These are phyloP conservation scores for Neonectria coccinea DNA, from an alignment of 2,329 filamentous ascomycete species.

Conservation along the genomic window DNA sequence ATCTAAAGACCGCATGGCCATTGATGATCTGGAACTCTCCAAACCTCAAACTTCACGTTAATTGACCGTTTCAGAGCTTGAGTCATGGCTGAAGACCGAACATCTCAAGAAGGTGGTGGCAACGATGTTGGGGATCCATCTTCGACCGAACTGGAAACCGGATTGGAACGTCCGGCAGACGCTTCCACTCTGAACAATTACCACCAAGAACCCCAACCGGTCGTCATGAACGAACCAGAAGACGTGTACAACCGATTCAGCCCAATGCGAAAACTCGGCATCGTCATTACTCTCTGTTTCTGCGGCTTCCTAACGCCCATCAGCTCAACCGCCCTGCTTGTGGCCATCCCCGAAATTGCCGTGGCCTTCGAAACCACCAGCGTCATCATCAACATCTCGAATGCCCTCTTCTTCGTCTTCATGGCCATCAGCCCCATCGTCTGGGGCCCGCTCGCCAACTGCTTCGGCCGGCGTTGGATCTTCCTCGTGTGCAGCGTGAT, in stretches of 20 bases:
- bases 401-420: constrained; percentile 77
- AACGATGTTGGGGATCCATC: background rate
- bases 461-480: constrained; percentile 63
- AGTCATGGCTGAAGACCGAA: background rate
- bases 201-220: background rate
- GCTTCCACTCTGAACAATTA: background rate
- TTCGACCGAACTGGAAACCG: constrained; percentile 1
- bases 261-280: constrained; percentile 36
- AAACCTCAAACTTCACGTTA: background rate
- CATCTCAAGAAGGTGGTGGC: background rate
- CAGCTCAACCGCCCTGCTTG: constrained; percentile 35
- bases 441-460: constrained; percentile 74
- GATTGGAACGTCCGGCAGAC: background rate
- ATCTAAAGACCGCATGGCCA: background rate
- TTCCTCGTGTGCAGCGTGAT: constrained; percentile 51
- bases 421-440: constrained; percentile 76
- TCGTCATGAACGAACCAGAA: background rate
- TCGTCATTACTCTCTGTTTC: constrained; percentile 39
- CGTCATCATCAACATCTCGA: constrained; percentile 69
- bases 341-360: constrained; percentile 40
- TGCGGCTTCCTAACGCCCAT: constrained; percentile 38
- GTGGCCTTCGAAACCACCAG: constrained; percentile 34
- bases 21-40: background rate
- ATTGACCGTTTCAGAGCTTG: background rate
- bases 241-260: constrained; percentile 41